Conservation (phyloP, 176 grass and related monocot genomes). For the Bolboschoenus planiculmis region DNA sequence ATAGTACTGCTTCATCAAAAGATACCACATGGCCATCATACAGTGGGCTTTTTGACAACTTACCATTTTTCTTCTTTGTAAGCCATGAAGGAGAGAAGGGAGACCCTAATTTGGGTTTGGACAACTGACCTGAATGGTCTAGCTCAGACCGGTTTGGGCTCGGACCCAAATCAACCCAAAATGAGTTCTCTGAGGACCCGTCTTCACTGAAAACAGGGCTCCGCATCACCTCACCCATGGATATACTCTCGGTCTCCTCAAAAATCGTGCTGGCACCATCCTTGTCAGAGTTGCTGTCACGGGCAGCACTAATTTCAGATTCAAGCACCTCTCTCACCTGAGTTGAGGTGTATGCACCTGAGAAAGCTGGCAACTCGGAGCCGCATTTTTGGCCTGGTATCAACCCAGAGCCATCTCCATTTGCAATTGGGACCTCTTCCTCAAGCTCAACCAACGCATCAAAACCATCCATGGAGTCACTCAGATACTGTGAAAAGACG, state of each 20-base stretch:
- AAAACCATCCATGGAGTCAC: constrained; percentile 83
- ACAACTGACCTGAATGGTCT: constrained; percentile 48
- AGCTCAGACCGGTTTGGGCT: constrained; percentile 68
- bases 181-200: constrained; percentile 73
- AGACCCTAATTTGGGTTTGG: constrained; percentile 81
- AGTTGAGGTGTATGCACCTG: constrained; percentile 87
- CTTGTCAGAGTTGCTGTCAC: constrained; percentile 84
- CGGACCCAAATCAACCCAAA: constrained; percentile 98
- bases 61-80: constrained; percentile 62
- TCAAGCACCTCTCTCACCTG: constrained; percentile 94
- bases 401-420: constrained; percentile 40
- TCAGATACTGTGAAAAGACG: constrained; percentile 90
- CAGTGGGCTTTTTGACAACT: constrained; percentile 80
- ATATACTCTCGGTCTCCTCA: constrained; percentile 92
- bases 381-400: constrained; percentile 29
- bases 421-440: constrained; percentile 43
- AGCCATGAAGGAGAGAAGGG: constrained; percentile 91
- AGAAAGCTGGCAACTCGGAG: constrained; percentile 81
- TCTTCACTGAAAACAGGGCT: constrained; percentile 98
- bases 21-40: constrained; percentile 81
- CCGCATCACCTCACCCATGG: constrained; percentile 85
- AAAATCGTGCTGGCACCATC: constrained; percentile 90
- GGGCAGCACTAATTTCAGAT: constrained; percentile 48
- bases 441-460: constrained; percentile 61
- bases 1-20: constrained; percentile 94